Conservation (phyloP, 2,329 filamentous ascomycete species). For the Albifimbria verrucaria region DNA sequence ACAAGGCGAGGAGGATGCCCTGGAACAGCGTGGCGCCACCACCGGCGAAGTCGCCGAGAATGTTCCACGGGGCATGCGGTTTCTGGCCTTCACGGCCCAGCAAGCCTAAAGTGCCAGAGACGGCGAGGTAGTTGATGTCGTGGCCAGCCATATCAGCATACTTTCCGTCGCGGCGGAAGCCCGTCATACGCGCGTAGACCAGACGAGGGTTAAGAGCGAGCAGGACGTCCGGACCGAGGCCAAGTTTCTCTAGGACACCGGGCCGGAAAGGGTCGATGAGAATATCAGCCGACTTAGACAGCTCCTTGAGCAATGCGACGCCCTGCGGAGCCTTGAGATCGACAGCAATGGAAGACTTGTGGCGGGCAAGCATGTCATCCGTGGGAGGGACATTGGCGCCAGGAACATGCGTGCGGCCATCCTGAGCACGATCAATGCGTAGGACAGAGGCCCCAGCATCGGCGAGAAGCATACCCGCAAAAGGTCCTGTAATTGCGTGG, state of each 20-base stretch:
- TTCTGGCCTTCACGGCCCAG: conserved; percentile 67
- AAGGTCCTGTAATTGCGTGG: conserved; percentile 59
- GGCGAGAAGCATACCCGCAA: conserved; percentile 82
- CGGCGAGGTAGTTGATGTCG: conserved; percentile 94
- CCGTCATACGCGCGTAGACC: conserved; percentile 82
- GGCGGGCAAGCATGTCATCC: conserved; percentile 71
- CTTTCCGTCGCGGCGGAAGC: conserved; percentile 81
- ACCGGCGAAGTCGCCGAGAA: conserved; percentile 88
- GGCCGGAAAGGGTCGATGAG: conserved; percentile 93
- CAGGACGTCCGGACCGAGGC: conserved; percentile 69
- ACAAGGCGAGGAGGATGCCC: conserved; percentile 76
- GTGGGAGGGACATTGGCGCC: conserved; percentile 41
- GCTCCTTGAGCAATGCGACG: conserved; percentile 60
- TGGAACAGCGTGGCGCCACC: conserved; percentile 80
- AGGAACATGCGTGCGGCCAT: conserved; percentile 33
- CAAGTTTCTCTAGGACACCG: conserved; percentile 81
- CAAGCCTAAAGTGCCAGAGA: conserved; percentile 74
- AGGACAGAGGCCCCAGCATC: conserved; percentile 87
- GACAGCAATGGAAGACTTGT: conserved; percentile 76
- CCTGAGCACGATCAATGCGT: conserved; percentile 70
- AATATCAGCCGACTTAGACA: conserved; percentile 72
- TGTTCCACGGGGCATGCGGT: conserved; percentile 77
- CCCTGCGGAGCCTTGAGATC: conserved; percentile 70
- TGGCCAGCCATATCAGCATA: conserved; percentile 89
- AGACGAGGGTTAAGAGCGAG: conserved; percentile 67